Evolutionary conservation across 2,329 filamentous ascomycete genomes (phyloP).

Genomic region (Ascomycota sp.): DNA sequence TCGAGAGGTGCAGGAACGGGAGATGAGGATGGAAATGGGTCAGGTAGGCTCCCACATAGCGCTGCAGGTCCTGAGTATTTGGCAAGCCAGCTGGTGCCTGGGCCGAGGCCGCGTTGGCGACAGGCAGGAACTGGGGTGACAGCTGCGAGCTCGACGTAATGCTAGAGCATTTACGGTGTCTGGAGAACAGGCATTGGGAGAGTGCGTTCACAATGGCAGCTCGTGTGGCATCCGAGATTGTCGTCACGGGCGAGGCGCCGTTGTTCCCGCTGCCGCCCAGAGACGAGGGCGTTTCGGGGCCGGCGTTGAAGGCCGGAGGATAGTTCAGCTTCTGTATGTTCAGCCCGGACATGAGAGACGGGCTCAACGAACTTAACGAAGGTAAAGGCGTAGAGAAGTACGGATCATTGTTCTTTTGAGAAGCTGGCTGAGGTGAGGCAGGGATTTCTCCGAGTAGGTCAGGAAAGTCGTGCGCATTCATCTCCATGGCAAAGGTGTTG

Average conservation of each 20-base stretch:
- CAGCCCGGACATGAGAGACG: conserved; percentile 47
- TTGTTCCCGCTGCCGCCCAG: conserved; percentile 45
- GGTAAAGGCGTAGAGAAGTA: conserved; percentile 65
- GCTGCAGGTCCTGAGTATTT: conserved; percentile 67
- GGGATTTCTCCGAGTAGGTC: conserved; percentile 54
- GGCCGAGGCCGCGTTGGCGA: conserved; percentile 26
- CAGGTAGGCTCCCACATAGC: conserved; percentile 78
- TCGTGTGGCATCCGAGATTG: conserved; percentile 44
- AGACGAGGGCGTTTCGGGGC: conserved; percentile 55
- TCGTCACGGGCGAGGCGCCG: conserved; percentile 36
- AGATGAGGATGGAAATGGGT: conserved; percentile 85
- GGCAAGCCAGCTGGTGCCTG: conserved; percentile 43
- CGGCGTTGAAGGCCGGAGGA: conserved; percentile 40
- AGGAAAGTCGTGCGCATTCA: conserved; percentile 53
- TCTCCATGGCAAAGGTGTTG: conserved; percentile 55
- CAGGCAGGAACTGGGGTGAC: conserved; percentile 28
- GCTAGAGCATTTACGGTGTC: conserved; percentile 44
- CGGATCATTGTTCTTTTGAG: conserved; percentile 49
- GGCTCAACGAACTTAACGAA: conserved; percentile 53
- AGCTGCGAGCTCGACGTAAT: conserved; percentile 32
- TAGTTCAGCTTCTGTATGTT: conserved; percentile 41
- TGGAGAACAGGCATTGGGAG: conserved; percentile 33
- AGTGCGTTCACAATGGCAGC: conserved; percentile 39
- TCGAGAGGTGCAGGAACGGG: conserved; percentile 85
- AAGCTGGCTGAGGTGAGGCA: conserved; percentile 56